Base-by-base conservation (phyloP, 352 stramenopile genomes). In the Peronospora belbahrii region DNA sequence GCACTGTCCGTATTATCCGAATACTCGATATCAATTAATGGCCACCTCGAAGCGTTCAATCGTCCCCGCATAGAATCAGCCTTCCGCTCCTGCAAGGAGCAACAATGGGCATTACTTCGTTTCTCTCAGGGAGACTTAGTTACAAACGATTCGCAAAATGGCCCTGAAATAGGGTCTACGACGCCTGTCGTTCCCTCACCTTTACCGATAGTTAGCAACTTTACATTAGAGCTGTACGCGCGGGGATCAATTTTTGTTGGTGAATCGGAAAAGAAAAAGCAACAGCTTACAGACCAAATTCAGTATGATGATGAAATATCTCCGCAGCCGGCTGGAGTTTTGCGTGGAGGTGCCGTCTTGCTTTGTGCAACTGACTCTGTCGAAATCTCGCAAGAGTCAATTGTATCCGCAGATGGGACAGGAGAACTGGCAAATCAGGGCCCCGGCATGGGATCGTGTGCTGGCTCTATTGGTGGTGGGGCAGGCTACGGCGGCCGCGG, bases 401-500 rank as follows among this genome's bases (percentile, higher is more conserved):
- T 71, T 14, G 52, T 90, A 6, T 74, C 69, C 20, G 64, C 76
- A 3, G 83, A 78, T 46, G 79, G 76, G 4, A 73, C 70, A 32
- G 79, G 79, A 10, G 67, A 78, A 23, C 54, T 74, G 4, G 67
- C 79, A 1, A 84, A 87, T 22, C 76, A 88, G 35, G 79, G 79
- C 2, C 61, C 67, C 9, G 79, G 79, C 3, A 70, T 62, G 39
- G 79, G 79, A 4, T 67, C 56, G 7, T 90, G 79, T 38, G 57
- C 65, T 11, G 58, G 48, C 6, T 84, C 74, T 2, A 67, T 87
- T 2, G 79, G 79, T 19, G 76, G 71, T 17, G 79, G 79, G 22
- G 79, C 65, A 19, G 76, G 79, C 9, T 90, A 88, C 19, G 79
- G 79, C 32, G 76, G 79, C 13, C 67, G 66, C 2, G 79, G 79